Percentiles rank a stretch among this genome's conserved stretches.
These are phyloP conservation scores for Geosmithia flava DNA, from an alignment of 2,329 filamentous ascomycete species.

Conservation along the genomic window DNA sequence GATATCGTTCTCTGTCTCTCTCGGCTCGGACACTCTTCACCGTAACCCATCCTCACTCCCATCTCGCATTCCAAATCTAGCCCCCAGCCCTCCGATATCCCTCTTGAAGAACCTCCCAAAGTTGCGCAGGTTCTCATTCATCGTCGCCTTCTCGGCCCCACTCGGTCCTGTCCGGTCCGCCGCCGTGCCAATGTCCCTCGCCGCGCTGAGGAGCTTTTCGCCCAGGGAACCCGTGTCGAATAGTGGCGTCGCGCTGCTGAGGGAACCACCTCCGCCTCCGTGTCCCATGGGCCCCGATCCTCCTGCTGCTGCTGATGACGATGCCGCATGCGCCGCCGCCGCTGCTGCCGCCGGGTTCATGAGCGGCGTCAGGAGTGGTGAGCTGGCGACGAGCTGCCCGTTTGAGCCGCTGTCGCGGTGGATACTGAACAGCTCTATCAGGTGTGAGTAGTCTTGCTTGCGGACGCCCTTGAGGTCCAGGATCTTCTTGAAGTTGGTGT, in stretches of 20 bases:
- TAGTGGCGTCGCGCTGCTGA: conserved; percentile 30
- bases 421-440: conserved; percentile 72
- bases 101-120: conserved; percentile 93
- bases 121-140: conserved; percentile 91
- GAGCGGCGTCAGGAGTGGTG: conserved; percentile 58
- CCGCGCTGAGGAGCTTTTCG: conserved; percentile 78
- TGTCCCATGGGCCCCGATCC: conserved; percentile 24
- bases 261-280: conserved; percentile 13
- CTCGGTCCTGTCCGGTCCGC: conserved; percentile 18
- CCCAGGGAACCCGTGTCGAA: conserved; percentile 79
- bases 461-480: conserved; percentile 90
- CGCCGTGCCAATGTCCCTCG: conserved; percentile 60
- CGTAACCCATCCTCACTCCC: conserved; percentile 21
- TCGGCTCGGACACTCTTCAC: too few relatives aligned
- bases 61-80: conserved; percentile 56
- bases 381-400: conserved; percentile 57
- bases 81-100: conserved; percentile 68
- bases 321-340: background rate
- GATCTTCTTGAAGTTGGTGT: conserved; percentile 91
- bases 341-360: conserved; percentile 17
- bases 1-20: background rate
- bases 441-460: conserved; percentile 67
- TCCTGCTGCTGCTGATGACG: background rate
- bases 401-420: conserved; percentile 68
- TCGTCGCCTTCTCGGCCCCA: conserved; percentile 48